phyloP scores from a whole-genome alignment of 2,329 filamentous ascomycete genomes.

The Pseudogymnoascus sp. region DNA sequence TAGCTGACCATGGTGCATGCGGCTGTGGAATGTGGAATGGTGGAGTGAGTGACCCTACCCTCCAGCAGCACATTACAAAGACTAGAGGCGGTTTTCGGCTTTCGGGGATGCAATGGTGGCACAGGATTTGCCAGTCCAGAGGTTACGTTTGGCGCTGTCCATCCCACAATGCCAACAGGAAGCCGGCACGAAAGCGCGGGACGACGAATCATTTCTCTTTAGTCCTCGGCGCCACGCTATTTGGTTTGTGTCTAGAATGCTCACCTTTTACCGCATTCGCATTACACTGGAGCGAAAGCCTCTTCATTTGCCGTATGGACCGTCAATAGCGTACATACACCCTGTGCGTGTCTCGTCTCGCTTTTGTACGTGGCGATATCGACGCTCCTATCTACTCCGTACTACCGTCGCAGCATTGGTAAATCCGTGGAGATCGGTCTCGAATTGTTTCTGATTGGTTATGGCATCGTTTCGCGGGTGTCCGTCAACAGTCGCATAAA shows the following conservation, averaged over 20 bases:
- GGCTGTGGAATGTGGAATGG: constrained; percentile 6
- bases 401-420: not conserved
- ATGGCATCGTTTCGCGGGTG: constrained; percentile 5
- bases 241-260: constrained; percentile 1
- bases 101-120: not conserved
- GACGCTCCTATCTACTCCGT: not conserved
- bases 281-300: not conserved
- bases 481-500: not conserved
- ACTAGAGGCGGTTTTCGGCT: not conserved
- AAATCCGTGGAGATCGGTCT: not conserved
- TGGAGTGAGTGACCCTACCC: not conserved
- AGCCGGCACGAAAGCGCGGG: not conserved
- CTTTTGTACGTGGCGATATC: constrained; percentile 1
- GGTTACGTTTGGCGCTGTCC: not conserved
- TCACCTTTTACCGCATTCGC: not conserved
- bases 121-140: not conserved
- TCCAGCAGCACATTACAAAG: not conserved
- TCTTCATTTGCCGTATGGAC: not conserved
- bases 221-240: not conserved
- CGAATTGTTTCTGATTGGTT: constrained; percentile 3
- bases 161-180: not conserved
- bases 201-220: not conserved
- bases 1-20: constrained; percentile 4
- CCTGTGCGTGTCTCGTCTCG: not conserved
- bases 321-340: not conserved